Evolutionary conservation across 306 rosid species (phyloP), one percentile per base, ranked within the genome.

Genomic region (Fragaria vesca): DNA sequence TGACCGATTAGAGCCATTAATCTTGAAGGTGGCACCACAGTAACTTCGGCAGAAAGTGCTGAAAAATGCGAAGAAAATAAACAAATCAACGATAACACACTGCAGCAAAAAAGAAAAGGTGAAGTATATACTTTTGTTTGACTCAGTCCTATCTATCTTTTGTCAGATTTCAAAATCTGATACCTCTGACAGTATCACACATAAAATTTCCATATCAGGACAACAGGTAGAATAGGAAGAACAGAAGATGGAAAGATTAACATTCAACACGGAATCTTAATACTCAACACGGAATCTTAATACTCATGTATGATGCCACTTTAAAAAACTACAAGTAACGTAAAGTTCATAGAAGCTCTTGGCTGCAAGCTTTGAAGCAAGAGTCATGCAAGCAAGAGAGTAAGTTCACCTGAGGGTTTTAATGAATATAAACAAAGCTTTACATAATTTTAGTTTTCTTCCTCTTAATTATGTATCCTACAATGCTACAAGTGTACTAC

Each of bases 1-100:
- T 96, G 99, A 51, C 98, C 98, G 83, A 96, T 90, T 80, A 96
- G 84, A 83, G 97, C 98, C 97, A 93, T 96, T 76, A 96, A 86
- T 75, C 99, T 89, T 26, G 99, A 96, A 52, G 99, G 99, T 40
- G 98, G 98, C 62, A 96, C 99, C 34, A 96, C 97, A 79, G 97
- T 91, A 74, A 96, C 99, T 87, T 96, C 98, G 11, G 90, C 98
- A 46, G 98, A 90, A 76, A 96, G 67, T 66, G 96, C 99, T 94
- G 91, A 77, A 75, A 89, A 85, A 86, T 55, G 42, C 77, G 85
- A 79, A 80, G 67, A 66, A 46, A 69, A 69, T 38, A 6, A 73
- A 65, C 2, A 20, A 26, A 70, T 72, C 43, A 68, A 43, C 47
- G 8, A 30, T 16, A 80, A 79, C 60, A 77, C 36, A 63, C 13